Conservation (phyloP, 2,329 filamentous ascomycete species). For the Monosporascus sp. region DNA sequence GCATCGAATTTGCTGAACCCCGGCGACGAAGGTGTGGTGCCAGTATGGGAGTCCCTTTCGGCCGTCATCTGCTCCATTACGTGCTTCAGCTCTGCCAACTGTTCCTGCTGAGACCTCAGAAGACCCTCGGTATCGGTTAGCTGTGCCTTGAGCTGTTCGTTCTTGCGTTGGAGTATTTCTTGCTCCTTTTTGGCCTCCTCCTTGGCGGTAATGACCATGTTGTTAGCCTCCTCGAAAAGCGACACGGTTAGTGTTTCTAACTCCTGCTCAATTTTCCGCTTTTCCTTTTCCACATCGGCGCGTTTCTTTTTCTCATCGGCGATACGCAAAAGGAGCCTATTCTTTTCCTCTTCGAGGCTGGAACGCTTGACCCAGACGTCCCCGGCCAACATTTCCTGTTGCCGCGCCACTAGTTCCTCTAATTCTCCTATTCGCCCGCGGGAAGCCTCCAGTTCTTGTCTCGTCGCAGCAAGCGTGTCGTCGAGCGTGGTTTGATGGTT, state of each 20-base stretch:
- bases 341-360: conserved; percentile 69
- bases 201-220: conserved; percentile 91
- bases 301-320: conserved; percentile 63
- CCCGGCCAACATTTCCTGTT: conserved; percentile 66
- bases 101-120: conserved; percentile 86
- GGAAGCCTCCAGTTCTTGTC: conserved; percentile 75
- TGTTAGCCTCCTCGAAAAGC: conserved; percentile 97
- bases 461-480: conserved; percentile 76
- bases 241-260: conserved; percentile 85
- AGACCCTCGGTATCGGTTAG: conserved; percentile 81
- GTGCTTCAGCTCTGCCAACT: conserved; percentile 82
- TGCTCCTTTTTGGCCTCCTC: conserved; percentile 84
- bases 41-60: conserved; percentile 66
- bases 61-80: conserved; percentile 85
- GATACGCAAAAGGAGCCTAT: conserved; percentile 51
- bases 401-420: conserved; percentile 60
- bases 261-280: conserved; percentile 87
- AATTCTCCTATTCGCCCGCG: conserved; percentile 63
- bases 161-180: conserved; percentile 75
- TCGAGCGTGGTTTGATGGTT: conserved; percentile 93
- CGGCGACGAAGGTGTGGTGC: conserved; percentile 80
- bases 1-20: conserved; percentile 65
- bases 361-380: conserved; percentile 73
- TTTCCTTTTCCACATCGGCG: conserved; percentile 67
- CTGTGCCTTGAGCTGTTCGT: conserved; percentile 81